Evolutionary conservation across 2,329 filamentous ascomycete genomes (phyloP), one percentile per base, ranked within the genome.

Genomic region (Cryphonectria naterciae): DNA sequence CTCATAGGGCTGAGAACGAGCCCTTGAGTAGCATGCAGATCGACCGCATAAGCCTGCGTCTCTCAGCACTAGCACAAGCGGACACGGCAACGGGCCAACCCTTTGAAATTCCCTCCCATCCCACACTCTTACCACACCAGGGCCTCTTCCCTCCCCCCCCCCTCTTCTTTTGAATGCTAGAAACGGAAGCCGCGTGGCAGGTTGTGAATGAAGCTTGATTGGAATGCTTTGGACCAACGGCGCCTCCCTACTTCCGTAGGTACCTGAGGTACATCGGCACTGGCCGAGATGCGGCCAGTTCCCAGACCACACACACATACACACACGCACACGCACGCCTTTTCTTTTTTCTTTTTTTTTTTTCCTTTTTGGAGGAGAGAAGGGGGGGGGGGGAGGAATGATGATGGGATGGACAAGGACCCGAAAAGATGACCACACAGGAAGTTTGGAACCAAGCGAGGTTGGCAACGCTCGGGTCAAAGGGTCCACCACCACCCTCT

Each of bases 1-100:
- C 68, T 68, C 71, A 49, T 72, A 72, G 71, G 71, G 71, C 71
- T 72, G 71, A 72, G 43, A 52, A 56, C 52, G 70, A 69, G 35
- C 52, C 64, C 68, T 17, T 49, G 61, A 58, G 8, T 52, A 60
- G 46, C 65, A 43, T 70, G 70, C 70, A 68, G 62, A 43, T 66
- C 67, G 60, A 65, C 61, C 60, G 64, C 60, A 65, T 68, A 39
- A 68, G 65, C 65, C 60, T 65, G 49, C 68, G 67, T 70, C 46
- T 65, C 70, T 70, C 68, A 68, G 70, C 65, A 70, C 56, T 69
- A 39, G 56, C 49, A 63, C 43, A 66, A 67, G 32, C 63, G 46
- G 17, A 22, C 67, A 60, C 67, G 68, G 65, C 58, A 41, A 32
- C 32, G 70, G 62, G 49, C 56, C 39, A 62, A 25, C 52, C 15